Evolutionary conservation across 1,139 yeast species (phyloP).

Genomic region (Kurtzmaniella quercitrusa): DNA sequence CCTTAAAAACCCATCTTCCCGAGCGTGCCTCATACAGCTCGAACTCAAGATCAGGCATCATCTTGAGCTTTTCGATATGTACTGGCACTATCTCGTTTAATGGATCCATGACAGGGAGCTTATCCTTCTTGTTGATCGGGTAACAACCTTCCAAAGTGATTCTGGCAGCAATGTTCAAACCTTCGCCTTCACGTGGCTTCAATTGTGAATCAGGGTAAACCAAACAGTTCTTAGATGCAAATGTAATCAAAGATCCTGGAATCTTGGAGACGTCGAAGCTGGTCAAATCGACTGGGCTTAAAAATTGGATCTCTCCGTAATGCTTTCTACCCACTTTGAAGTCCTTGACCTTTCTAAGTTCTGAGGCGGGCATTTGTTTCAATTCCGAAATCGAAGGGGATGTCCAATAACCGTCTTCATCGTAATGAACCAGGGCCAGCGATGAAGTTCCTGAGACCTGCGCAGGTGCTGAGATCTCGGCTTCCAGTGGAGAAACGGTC

Average conservation of each 20-base stretch:
- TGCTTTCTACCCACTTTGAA: conserved; percentile 80
- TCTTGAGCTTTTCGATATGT: conserved; percentile 67
- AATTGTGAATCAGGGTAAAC: conserved; percentile 70
- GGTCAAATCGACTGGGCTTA: conserved; percentile 79
- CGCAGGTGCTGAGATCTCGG: background rate
- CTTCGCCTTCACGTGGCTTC: conserved; percentile 71
- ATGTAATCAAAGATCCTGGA: conserved; percentile 60
- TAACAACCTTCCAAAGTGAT: conserved; percentile 75
- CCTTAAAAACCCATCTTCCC: conserved; percentile 79
- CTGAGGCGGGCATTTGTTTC: conserved; percentile 53
- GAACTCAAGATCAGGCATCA: conserved; percentile 58
- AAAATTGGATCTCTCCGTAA: conserved; percentile 72
- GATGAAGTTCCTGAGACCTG: background rate
- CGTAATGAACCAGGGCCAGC: conserved; percentile 12
- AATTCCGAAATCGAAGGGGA: conserved; percentile 71
- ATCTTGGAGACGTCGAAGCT: conserved; percentile 55
- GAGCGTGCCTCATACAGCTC: conserved; percentile 71
- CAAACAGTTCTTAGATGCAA: conserved; percentile 58
- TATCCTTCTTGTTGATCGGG: conserved; percentile 70
- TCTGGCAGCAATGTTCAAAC: conserved; percentile 72
- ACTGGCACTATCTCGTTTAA: conserved; percentile 65
- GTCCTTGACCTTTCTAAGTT: conserved; percentile 59
- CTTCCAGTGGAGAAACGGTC: conserved; percentile 3
- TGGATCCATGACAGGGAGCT: conserved; percentile 74
- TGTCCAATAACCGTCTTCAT: conserved; percentile 77